These are phyloP conservation scores for Pythium aphanidermatum DNA, from an alignment of 352 stramenopile species.

Conservation along the genomic window DNA sequence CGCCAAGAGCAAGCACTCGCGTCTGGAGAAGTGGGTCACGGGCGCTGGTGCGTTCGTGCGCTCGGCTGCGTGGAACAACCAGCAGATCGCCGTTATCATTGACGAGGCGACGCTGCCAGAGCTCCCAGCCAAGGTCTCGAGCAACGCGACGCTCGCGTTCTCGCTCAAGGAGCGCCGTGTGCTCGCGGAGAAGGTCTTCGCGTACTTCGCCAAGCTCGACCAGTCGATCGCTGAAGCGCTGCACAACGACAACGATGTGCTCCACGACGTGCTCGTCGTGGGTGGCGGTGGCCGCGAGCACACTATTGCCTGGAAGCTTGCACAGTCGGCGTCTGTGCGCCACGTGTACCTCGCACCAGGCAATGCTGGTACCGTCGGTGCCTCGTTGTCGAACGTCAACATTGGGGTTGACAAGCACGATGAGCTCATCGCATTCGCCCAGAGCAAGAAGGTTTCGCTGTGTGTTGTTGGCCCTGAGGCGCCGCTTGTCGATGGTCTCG, in stretches of 20 bases:
- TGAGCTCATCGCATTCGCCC: conserved; percentile 69
- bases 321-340: conserved; percentile 63
- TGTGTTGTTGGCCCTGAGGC: conserved; percentile 97
- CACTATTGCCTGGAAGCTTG: conserved; percentile 92
- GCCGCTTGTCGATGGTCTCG: conserved; percentile 94
- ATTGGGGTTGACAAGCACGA: conserved; percentile 57
- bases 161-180: conserved; percentile 63
- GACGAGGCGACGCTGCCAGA: conserved; percentile 49
- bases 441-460: conserved; percentile 90
- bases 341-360: conserved; percentile 88
- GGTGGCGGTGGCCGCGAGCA: conserved; percentile 92
- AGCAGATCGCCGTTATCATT: conserved; percentile 79
- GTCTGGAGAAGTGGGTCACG: conserved; percentile 60
- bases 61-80: conserved; percentile 82
- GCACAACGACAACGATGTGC: conserved; percentile 40
- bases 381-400: conserved; percentile 73
- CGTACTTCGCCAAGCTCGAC: conserved; percentile 69
- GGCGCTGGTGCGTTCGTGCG: conserved; percentile 77
- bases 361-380: conserved; percentile 81
- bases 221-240: conserved; percentile 50
- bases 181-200: conserved; percentile 78
- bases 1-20: conserved; percentile 32
- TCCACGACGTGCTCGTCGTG: conserved; percentile 90
- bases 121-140: conserved; percentile 52
- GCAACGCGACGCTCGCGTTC: conserved; percentile 53